Percentiles rank a stretch among this genome's conserved stretches.
These are phyloP conservation scores for Xylaria arbuscula DNA, from an alignment of 2,329 filamentous ascomycete genomes.

Conservation along the genomic window DNA sequence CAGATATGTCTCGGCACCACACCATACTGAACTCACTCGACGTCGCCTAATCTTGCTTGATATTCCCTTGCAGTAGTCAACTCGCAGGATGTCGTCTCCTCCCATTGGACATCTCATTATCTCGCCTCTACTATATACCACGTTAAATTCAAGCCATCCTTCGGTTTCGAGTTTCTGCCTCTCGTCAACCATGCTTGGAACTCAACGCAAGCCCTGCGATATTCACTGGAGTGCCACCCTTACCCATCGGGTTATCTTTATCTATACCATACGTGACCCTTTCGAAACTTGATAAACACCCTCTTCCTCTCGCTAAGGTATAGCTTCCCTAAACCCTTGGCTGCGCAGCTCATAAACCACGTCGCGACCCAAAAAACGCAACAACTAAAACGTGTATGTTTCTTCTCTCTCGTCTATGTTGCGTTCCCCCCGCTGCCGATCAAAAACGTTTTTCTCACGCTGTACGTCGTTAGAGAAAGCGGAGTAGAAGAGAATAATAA, in stretches of 20 bases:
- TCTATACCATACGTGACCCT: no score
- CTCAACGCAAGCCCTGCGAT: no score
- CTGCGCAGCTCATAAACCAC: background rate
- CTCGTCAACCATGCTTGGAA: no score
- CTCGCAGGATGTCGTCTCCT: no score
- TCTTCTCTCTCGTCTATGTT: background rate
- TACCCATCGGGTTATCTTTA: no score
- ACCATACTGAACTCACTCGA: background rate
- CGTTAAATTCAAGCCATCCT: no score
- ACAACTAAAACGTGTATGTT: background rate
- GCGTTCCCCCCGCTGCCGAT: background rate
- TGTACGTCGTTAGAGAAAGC: background rate
- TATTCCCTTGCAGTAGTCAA: background rate
- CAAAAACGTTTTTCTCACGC: background rate
- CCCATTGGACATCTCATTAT: no score
- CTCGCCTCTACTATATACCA: no score
- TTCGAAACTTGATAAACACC: background rate
- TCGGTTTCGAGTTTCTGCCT: no score
- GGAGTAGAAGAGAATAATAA: no score
- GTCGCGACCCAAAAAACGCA: background rate
- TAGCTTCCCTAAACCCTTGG: background rate
- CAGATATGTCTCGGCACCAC: background rate
- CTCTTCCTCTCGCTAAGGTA: background rate
- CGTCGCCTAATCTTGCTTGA: background rate
- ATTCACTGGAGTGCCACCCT: no score